Evolutionary conservation across 805 yeast genomes (phyloP).

Genomic region (Wickerhamomyces mucosus): DNA sequence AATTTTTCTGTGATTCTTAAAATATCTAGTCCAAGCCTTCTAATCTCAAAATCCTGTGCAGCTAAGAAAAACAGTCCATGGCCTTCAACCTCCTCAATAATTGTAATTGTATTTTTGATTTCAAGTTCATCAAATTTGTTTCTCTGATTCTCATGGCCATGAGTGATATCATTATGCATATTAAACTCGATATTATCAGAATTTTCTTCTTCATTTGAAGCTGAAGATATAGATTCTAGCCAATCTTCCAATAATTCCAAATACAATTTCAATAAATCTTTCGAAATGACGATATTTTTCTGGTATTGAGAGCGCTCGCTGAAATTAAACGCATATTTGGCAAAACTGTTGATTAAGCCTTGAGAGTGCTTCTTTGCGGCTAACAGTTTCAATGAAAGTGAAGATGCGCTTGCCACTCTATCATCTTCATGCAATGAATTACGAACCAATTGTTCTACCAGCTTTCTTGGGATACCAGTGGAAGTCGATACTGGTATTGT

Average conservation of each 20-base stretch:
- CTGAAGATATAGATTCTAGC: conserved; percentile 46
- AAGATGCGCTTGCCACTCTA: conserved; percentile 55
- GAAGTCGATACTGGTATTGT: conserved; percentile 25
- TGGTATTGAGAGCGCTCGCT: conserved; percentile 62
- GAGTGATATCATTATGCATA: too few species aligned
- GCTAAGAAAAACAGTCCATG: conserved; percentile 87
- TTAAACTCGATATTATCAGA: conserved; percentile 5
- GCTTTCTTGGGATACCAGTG: conserved; percentile 46
- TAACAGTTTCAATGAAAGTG: conserved; percentile 51
- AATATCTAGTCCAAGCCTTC: conserved; percentile 70
- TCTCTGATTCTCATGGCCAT: conserved; percentile 5
- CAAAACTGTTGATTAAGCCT: conserved; percentile 60
- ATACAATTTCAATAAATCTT: conserved; percentile 57
- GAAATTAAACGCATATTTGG: conserved; percentile 70
- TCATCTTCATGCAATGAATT: conserved; percentile 63
- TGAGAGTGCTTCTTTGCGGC: conserved; percentile 65
- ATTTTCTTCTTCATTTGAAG: conserved; percentile 16
- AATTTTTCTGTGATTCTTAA: conserved; percentile 74
- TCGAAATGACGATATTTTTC: conserved; percentile 48
- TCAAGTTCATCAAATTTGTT: conserved; percentile 54
- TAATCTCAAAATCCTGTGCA: conserved; percentile 69
- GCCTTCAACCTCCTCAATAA: conserved; percentile 92
- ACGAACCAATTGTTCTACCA: conserved; percentile 68
- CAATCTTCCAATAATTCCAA: conserved; percentile 76
- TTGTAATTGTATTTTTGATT: conserved; percentile 70